Evolutionary conservation across 2,329 filamentous ascomycete genomes (phyloP), one percentile per base, ranked within the genome.

Genomic region (Allantophomopsis cytisporea): DNA sequence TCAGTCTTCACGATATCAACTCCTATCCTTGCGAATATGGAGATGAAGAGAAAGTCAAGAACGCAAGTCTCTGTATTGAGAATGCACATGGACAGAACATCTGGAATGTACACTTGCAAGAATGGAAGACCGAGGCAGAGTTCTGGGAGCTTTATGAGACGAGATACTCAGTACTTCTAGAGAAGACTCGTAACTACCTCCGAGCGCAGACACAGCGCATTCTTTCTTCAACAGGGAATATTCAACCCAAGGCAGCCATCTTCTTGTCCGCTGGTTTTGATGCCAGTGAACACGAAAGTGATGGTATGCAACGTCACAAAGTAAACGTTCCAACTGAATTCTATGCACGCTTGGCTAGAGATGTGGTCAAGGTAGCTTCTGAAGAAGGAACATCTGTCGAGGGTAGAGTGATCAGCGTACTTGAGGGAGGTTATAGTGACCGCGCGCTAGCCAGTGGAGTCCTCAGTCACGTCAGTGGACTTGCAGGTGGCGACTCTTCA

Each of bases 241-340:
- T 77, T 28, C 64, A 64, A 17, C 82, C 87, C 4, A 89, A 81
- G 52, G 84, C 83, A 2, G 89, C 85, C 28, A 87, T 98, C 35
- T 98, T 98, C 61, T 64, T 98, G 37, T 96, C 89, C 35, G 88
- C 91, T 2, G 93, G 91, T 0, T 98, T 98, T 48, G 91, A 98
- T 60, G 91, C 91, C 3, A 95, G 88, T 54, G 87, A 98, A 56
- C 93, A 84, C 78, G 91, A 98, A 58, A 79, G 83, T 14, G 68
- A 73, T 4, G 86, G 85, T 3, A 98, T 98, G 91, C 91, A 98
- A 60, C 74, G 91, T 36, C 91, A 98, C 59, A 81, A 83, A 42
- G 88, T 94, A 52, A 94, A 94, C 53, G 91, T 98, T 2, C 89
- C 91, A 0, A 98, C 89, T 0, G 85, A 89, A 39, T 98, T 98